A percentile compares a stretch with the other conserved stretches of the same genome.
Evolutionary conservation across 495 filamentous ascomycete species (phyloP).

Genomic region (Trichoderma reesei): DNA sequence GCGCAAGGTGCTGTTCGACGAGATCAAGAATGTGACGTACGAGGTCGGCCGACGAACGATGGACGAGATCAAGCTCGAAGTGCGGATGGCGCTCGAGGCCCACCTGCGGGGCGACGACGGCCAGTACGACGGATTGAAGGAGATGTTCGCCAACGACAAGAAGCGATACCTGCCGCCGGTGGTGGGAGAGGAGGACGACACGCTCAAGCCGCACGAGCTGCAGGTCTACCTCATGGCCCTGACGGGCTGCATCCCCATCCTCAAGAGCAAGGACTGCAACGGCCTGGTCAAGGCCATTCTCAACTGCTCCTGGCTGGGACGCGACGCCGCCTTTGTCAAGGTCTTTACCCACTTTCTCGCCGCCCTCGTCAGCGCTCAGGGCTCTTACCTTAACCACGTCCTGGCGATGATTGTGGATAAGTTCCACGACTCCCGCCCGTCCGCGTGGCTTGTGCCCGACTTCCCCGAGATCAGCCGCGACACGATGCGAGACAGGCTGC

Average conservation of each 20-base stretch:
- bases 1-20: conserved; percentile 61
- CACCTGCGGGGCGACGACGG: conserved; percentile 58
- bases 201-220: conserved; percentile 40
- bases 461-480: conserved; percentile 47
- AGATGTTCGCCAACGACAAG: conserved; percentile 45
- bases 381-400: conserved; percentile 41
- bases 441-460: conserved; percentile 49
- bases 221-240: conserved; percentile 69
- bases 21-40: conserved; percentile 55
- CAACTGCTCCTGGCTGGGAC: conserved; percentile 70
- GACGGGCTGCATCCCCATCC: conserved; percentile 56
- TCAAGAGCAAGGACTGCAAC: conserved; percentile 60
- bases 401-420: conserved; percentile 72
- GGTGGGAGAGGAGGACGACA: conserved; percentile 29
- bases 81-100: conserved; percentile 60
- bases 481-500: conserved; percentile 57
- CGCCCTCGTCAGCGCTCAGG: conserved; percentile 70
- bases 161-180: conserved; percentile 20
- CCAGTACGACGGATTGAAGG: conserved; percentile 63
- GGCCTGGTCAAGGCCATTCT: conserved; percentile 65
- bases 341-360: conserved; percentile 73
- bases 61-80: conserved; percentile 58
- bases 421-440: conserved; percentile 45
- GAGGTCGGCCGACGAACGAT: conserved; percentile 36
- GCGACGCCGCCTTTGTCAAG: conserved; percentile 69